Evolutionary conservation across 148 eudicot species (phyloP).

Genomic region (Nepenthes gracilis): DNA sequence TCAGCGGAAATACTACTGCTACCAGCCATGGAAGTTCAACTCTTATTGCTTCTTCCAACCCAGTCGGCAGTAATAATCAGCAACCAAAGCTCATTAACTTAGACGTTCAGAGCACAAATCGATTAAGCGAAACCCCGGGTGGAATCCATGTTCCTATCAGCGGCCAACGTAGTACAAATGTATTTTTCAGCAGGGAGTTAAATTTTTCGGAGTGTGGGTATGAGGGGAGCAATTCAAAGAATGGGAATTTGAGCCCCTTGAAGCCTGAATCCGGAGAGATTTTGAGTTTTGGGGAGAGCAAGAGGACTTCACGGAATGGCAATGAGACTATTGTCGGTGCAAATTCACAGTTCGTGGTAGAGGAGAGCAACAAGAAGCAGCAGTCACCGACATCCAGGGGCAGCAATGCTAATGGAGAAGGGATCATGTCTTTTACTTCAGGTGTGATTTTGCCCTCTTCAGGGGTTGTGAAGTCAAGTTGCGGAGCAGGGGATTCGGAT

Average conservation of each 20-base stretch:
- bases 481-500: conserved; percentile 41
- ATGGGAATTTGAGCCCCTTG: conserved; percentile 14
- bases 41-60: not conserved
- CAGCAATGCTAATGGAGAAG: conserved; percentile 46
- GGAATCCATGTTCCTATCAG: conserved; percentile 1
- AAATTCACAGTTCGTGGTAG: conserved; percentile 29
- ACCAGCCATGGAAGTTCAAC: not conserved
- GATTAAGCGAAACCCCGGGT: conserved; percentile 18
- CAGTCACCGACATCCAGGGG: conserved; percentile 42
- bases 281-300: conserved; percentile 52
- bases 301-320: conserved; percentile 15
- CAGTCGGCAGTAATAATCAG: not conserved
- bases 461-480: conserved; percentile 22
- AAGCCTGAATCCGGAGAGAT: conserved; percentile 71
- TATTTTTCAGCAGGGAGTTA: conserved; percentile 34
- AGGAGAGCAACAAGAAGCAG: conserved; percentile 40
- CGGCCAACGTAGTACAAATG: conserved; percentile 17
- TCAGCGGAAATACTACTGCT: not conserved
- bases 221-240: conserved; percentile 13
- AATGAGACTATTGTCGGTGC: conserved; percentile 11
- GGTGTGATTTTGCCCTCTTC: conserved; percentile 51
- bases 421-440: conserved; percentile 66
- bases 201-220: conserved; percentile 47
- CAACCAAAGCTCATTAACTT: conserved; percentile 4
- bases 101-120: conserved; percentile 16